A percentile compares a stretch with the other conserved stretches of the same genome.
Conservation (phyloP, 495 filamentous ascomycete species). For the Sphaerosporella brunnea region DNA sequence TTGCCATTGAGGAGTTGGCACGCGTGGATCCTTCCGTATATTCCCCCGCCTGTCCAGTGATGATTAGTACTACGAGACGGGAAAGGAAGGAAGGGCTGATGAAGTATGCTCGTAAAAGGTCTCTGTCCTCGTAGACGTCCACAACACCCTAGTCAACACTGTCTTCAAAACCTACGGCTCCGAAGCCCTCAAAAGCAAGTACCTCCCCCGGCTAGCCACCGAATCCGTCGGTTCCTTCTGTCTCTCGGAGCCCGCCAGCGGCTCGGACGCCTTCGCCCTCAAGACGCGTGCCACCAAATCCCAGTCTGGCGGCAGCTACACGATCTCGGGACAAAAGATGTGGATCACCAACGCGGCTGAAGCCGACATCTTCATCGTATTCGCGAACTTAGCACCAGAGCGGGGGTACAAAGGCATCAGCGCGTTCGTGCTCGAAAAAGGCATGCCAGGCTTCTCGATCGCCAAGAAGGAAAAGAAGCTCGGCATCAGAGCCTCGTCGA, state of each 20-base stretch:
- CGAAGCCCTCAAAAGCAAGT: constrained; percentile 56
- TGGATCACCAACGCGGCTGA: constrained; percentile 98
- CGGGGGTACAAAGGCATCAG: constrained; percentile 92
- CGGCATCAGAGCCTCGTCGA: constrained; percentile 85
- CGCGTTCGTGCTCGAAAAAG: constrained; percentile 88
- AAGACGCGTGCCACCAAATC: constrained; percentile 67
- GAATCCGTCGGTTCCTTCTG: constrained; percentile 91
- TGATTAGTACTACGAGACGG: too few relatives aligned
- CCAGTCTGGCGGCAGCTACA: constrained; percentile 53
- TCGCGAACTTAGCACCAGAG: constrained; percentile 78
- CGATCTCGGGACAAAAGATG: constrained; percentile 87
- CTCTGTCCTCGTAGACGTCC: constrained; percentile 29
- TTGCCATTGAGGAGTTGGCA: constrained; percentile 92
- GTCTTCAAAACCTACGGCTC: constrained; percentile 74
- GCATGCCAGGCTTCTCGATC: constrained; percentile 72
- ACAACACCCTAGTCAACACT: constrained; percentile 96
- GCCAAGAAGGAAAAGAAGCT: constrained; percentile 99
- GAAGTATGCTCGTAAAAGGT: too few relatives aligned
- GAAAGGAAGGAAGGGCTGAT: too few relatives aligned
- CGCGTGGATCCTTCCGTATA: constrained; percentile 84
- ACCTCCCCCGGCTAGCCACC: constrained; percentile 73
- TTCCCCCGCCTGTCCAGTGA: too few relatives aligned
- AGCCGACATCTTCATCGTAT: constrained; percentile 89
- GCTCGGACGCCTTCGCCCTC: constrained; percentile 90
- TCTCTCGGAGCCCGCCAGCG: constrained; percentile 81